phyloP scores from a whole-genome alignment of 345 rosid species.

The Turnera subulata region DNA sequence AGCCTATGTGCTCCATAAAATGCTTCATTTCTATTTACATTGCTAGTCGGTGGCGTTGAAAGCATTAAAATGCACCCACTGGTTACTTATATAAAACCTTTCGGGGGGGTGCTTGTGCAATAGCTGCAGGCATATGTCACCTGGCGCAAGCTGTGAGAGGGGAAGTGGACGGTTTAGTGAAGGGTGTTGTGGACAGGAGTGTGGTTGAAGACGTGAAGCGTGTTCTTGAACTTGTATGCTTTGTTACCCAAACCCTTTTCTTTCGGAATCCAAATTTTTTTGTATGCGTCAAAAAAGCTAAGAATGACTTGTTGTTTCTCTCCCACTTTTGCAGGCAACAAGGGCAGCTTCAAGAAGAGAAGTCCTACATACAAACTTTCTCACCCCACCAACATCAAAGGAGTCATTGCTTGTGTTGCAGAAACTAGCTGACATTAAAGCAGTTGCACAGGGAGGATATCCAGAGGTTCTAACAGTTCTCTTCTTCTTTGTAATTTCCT shows the following conservation, averaged over 20 bases:
- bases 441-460: conserved; percentile 80
- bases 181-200: conserved; percentile 54
- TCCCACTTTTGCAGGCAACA: conserved; percentile 46
- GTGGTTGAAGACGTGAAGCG: conserved; percentile 65
- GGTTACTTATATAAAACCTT: no score
- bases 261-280: no score
- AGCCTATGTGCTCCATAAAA: no score
- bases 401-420: conserved; percentile 56
- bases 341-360: conserved; percentile 63
- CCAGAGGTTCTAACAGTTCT: conserved; percentile 50
- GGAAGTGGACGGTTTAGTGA: conserved; percentile 50
- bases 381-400: conserved; percentile 75
- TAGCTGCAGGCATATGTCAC: conserved; percentile 53
- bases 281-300: no score
- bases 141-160: conserved; percentile 62
- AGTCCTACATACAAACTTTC: conserved; percentile 71
- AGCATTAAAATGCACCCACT: not conserved
- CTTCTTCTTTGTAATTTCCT: no score
- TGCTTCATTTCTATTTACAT: not conserved
- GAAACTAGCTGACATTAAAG: conserved; percentile 64
- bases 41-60: no score
- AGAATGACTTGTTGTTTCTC: no score
- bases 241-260: not conserved
- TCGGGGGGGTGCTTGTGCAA: not conserved
- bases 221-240: conserved; percentile 66